Conservation (phyloP, 257 asterid genomes). For the Solanum sparsipilum region DNA sequence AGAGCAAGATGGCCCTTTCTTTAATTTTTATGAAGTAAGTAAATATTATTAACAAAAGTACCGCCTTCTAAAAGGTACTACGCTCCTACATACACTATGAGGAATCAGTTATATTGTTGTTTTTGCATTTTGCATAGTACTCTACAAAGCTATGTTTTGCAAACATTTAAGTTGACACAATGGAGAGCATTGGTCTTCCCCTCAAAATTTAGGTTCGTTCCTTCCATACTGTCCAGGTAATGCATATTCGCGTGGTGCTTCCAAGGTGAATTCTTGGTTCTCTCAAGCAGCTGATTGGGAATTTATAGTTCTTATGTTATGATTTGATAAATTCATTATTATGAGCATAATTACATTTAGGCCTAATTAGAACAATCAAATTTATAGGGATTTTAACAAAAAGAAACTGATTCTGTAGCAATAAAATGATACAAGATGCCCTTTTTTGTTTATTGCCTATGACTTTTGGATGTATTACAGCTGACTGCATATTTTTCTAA, state of each 20-base stretch:
- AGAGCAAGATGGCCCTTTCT: neutral
- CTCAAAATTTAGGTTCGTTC: neutral
- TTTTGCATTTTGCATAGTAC: neutral
- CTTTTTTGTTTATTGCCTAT: neutral
- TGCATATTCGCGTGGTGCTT: neutral
- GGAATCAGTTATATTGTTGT: neutral
- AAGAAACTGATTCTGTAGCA: neutral
- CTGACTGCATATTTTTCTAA: slow-evolving; percentile 53
- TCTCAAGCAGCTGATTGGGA: neutral
- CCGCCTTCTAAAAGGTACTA: neutral
- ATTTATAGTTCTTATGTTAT: neutral
- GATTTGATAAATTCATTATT: neutral
- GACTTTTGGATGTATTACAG: slow-evolving; percentile 20
- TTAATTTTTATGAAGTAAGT: neutral
- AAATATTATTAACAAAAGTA: neutral
- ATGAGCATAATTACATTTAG: neutral
- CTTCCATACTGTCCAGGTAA: neutral
- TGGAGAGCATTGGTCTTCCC: neutral
- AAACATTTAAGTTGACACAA: neutral
- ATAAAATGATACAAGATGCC: neutral
- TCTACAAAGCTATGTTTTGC: neutral
- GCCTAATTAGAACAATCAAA: neutral
- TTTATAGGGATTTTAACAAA: neutral
- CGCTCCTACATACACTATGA: neutral
- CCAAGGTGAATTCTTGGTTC: neutral